phyloP scores from a whole-genome alignment of 257 asterid species.

The Gentiana straminea region DNA sequence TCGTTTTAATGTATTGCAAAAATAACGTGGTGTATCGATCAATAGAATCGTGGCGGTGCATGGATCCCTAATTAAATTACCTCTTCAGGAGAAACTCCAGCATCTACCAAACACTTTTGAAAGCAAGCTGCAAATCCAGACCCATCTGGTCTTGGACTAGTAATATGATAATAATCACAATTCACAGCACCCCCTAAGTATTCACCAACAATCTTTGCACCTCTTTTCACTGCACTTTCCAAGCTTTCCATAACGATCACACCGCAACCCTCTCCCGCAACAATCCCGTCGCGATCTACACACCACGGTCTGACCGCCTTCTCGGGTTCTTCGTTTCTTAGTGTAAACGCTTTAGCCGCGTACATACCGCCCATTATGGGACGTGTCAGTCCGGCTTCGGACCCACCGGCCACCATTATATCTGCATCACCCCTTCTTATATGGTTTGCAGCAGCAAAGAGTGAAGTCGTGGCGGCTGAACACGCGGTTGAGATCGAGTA shows the following conservation, averaged over 20 bases:
- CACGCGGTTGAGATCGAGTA: slow-evolving; percentile 37
- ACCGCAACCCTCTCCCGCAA: slow-evolving; percentile 65
- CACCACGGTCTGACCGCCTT: slow-evolving; percentile 81
- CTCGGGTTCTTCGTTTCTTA: slow-evolving; percentile 25
- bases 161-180: slow-evolving; percentile 37
- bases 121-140: slow-evolving; percentile 40
- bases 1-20: too few relatives aligned
- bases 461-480: slow-evolving; percentile 30
- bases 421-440: slow-evolving; percentile 36
- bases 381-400: slow-evolving; percentile 28
- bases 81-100: slow-evolving; percentile 62
- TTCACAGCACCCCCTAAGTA: slow-evolving; percentile 32
- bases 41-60: too few relatives aligned
- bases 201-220: slow-evolving; percentile 27
- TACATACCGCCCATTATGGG: slow-evolving; percentile 27
- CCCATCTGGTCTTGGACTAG: slow-evolving; percentile 36
- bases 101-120: slow-evolving; percentile 29
- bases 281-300: slow-evolving; percentile 56
- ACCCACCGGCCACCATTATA: slow-evolving; percentile 33
- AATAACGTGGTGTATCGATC: too few relatives aligned
- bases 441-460: slow-evolving; percentile 31
- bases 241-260: slow-evolving; percentile 49
- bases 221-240: slow-evolving; percentile 34
- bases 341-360: slow-evolving; percentile 33
- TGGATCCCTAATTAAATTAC: slow-evolving; percentile 10